A percentile compares a stretch with the other conserved stretches of the same genome.
phyloP scores from a whole-genome alignment of 192 early-diverging fungal genomes.

The Cladochytrium replicatum region DNA sequence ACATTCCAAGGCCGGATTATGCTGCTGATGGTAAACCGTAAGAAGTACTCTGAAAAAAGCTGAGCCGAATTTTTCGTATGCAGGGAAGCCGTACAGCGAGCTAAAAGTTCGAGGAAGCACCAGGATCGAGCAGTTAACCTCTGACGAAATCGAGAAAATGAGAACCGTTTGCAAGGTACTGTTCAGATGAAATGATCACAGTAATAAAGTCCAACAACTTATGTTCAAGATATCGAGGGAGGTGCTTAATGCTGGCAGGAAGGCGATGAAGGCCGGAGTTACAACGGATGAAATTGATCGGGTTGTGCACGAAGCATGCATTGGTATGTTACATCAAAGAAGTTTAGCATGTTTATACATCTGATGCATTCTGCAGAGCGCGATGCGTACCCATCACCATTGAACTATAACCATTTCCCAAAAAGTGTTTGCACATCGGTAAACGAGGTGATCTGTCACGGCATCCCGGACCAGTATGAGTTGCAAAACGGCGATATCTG shows the following conservation, averaged over 20 bases:
- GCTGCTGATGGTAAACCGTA: constrained; percentile 16
- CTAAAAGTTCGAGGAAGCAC: constrained; percentile 53
- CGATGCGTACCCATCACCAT: constrained; percentile 86
- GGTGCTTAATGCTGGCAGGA: constrained; percentile 78
- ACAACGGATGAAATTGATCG: constrained; percentile 96
- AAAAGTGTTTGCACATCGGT: constrained; percentile 90
- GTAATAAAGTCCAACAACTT: background rate
- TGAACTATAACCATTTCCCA: constrained; percentile 94
- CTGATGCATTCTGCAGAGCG: constrained; percentile 43
- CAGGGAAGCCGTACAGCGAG: constrained; percentile 69
- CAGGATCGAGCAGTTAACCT: constrained; percentile 57
- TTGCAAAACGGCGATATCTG: constrained; percentile 92
- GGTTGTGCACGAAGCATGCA: constrained; percentile 86
- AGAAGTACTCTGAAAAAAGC: too few species aligned
- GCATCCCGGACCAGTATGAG: constrained; percentile 86
- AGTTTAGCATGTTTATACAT: constrained; percentile 1
- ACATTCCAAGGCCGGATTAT: constrained; percentile 35
- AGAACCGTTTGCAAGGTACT: constrained; percentile 63
- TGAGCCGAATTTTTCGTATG: too few species aligned
- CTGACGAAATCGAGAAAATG: constrained; percentile 71
- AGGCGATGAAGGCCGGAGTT: constrained; percentile 68
- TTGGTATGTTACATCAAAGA: constrained; percentile 36
- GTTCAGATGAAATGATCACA: background rate
- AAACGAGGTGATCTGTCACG: constrained; percentile 95
- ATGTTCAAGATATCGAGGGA: constrained; percentile 42